Base-by-base conservation (phyloP, 371 early-diverging fungal genomes). In the Mucor plumbeus region DNA sequence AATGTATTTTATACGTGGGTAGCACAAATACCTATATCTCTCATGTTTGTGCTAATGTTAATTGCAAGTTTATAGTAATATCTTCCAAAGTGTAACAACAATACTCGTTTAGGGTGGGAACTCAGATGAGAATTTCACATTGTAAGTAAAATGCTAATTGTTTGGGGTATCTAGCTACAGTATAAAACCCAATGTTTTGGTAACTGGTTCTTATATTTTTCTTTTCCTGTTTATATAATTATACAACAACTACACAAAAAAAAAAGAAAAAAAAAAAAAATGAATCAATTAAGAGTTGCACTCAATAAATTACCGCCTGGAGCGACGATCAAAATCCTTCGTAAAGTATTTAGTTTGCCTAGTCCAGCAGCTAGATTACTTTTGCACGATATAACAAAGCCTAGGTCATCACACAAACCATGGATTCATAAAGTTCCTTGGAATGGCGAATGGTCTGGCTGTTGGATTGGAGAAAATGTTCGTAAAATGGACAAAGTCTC, bases 391-490 rank as follows among this genome's bases (percentile, higher is more conserved):
- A 59, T 82, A 5, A 75, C 76, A 19, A 73, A 74, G 19, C 80
- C 82, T n/a, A 67, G 74, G 35, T 64, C 70, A 15, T 55, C 59
- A 15, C 82, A 82, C 67, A 77, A 76, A 40, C 69, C 73, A n/a
- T 82, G 76, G 78, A 82, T 82, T 31, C 74, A 71, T 58, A 76
- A 79, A 55, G 77, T 79, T 0, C 48, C 70, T 5, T 70, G 77
- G 71, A 72, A 75, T 35, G 61, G 67, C 4, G 77, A 70, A 44
- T 79, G 82, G 78, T 72, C 72, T 36, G 80, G 80, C 13, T 82
- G 78, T 55, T 82, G 82, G 82, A 74, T 79, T 36, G 82, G 80
- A 11, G 77, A 79, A 55, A 61, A 79, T 15, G 64, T 82, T 14
- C 11, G 48, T 17, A 57, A 67, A 1, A 47, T 79, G 7, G 71